Base-by-base conservation (phyloP, 495 filamentous ascomycete species). In the Penicillium desertorum region DNA sequence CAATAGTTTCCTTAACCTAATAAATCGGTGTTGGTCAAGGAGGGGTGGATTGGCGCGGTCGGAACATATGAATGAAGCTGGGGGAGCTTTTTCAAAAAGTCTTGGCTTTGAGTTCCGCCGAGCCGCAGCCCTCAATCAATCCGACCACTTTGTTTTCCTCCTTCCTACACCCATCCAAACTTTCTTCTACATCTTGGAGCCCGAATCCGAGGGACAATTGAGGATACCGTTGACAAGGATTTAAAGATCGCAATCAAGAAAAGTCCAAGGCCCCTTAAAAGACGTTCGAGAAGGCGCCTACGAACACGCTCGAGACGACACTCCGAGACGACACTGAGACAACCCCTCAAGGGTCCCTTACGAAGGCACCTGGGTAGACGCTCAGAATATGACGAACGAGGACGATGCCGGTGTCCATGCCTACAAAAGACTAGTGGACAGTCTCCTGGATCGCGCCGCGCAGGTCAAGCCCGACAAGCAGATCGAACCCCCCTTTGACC, bases 401-500 rank as follows among this genome's bases (percentile, higher is more conserved):
- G 81, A 81, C 60, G 69, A 86, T 48, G 71, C 75, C 47, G 79
- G 82, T 43, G 86, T 88, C 23, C 78, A 72, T 25, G 70, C 75
- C 29, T 84, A 87, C 60, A 79, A 73, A 53, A 61, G 61, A 34
- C 73, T 85, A 34, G 73, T 96, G 14, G 72, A 81, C 48, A 68
- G 79, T 32, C 82, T 95, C 27, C 76, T 96, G 44, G 66, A 77
- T 34, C 83, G 78, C 61, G 90, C 89, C 58, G 78, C 81, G 42
- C 61, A 79, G 32, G 67, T 87, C 53, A 96, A 95, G 73, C 76
- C 79, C 3, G 77, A 80, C 58, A 74, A 77, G 29, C 78, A 83
- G 14, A 85, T 96, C 60, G 91, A 97, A 60, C 92, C 91, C 25
- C 25, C 83, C 90, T 10, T 78, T 98, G 64, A 82, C 81, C 14